Evolutionary conservation across 164 flowering plant genomes (phyloP), one percentile per base, ranked within the genome.

Genomic region (Cinnamomum micranthum): DNA sequence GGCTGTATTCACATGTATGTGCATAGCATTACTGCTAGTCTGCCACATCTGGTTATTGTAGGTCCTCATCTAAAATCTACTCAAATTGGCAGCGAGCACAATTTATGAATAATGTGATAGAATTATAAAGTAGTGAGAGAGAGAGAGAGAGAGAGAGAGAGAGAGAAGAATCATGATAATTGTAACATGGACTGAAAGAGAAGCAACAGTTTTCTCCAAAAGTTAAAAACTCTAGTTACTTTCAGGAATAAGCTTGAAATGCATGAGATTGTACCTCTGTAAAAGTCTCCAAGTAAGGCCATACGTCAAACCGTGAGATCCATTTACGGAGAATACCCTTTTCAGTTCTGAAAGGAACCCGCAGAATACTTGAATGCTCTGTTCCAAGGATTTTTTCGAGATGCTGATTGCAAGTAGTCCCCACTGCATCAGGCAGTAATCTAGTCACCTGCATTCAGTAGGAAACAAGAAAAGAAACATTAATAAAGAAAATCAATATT

Each of bases 301-400:
- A 96, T 5, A 96, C 97, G 87, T 96, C 97, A 76, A 96, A 96
- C 63, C 99, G 79, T 11, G 99, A 96, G 77, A 96, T 96, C 99
- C 99, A 96, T 82, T 85, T 87, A 14, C 98, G 94, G 31, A 96
- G 84, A 72, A 96, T 86, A 35, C 98, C 98, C 76, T 94, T 90
- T 83, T 91, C 97, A 1, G 87, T 91, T 85, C 98, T 89, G 72
- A 96, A 96, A 59, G 99, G 98, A 58, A 96, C 95, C 63, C 98
- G 89, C 73, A 96, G 86, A 68, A 96, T 96, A 73, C 84, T 84
- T 1, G 91, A 71, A 71, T 96, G 88, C 73, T 96, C 91, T 1
- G 98, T 85, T 55, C 91, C 97, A 74, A 74, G 87, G 22, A 96
- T 92, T 80, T 91, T 92, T 82, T 96, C 99, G 68, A 91, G 87